Conservation (phyloP, 805 yeast species). For the Wickerhamomyces ciferrii region DNA sequence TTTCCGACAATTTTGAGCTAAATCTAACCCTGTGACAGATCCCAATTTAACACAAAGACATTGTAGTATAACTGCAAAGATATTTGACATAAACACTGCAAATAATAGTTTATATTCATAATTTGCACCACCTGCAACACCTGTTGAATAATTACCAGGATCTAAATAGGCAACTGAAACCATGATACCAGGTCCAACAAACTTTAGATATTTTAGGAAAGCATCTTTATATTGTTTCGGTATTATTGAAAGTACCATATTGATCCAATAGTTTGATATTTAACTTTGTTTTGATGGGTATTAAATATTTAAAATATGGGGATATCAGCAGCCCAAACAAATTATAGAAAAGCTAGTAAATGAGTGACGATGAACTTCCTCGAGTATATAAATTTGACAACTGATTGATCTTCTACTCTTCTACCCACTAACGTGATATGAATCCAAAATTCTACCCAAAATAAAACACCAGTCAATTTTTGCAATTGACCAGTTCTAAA, state of each 20-base stretch:
- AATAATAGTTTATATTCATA: conserved; percentile 65
- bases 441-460: too few relatives aligned
- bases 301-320: too few relatives aligned
- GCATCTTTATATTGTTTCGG: conserved; percentile 5
- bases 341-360: too few relatives aligned
- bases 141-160: conserved; percentile 81
- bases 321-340: too few relatives aligned
- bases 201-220: conserved; percentile 45
- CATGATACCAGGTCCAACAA: conserved; percentile 77
- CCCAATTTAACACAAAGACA: conserved; percentile 70
- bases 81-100: conserved; percentile 58
- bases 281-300: too few relatives aligned
- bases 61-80: conserved; percentile 71
- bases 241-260: not conserved
- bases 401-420: too few relatives aligned
- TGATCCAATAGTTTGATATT: too few relatives aligned
- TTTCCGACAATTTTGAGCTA: conserved; percentile 71
- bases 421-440: too few relatives aligned
- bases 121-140: conserved; percentile 75
- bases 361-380: too few relatives aligned
- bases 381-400: too few relatives aligned
- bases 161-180: conserved; percentile 81
- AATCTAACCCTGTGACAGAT: conserved; percentile 72
- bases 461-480: too few relatives aligned
- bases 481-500: too few relatives aligned